Evolutionary conservation across 164 flowering plant species (phyloP).

Genomic region (Chimonanthus praecox): DNA sequence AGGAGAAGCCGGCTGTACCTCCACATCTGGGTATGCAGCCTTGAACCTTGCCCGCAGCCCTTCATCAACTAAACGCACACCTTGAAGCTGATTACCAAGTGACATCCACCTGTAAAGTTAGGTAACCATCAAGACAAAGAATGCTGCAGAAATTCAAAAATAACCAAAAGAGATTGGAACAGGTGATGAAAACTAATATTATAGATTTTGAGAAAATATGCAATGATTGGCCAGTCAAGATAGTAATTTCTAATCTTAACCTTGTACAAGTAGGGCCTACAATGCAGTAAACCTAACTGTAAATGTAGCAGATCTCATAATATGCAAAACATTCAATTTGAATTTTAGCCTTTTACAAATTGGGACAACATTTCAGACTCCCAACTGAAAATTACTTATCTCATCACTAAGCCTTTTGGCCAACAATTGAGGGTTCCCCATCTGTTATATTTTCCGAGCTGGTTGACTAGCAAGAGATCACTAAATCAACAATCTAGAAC

Average conservation of each 20-base stretch:
- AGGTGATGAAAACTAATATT: not conserved
- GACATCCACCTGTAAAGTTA: conserved; percentile 74
- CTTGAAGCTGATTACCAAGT: conserved; percentile 84
- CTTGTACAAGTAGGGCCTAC: not conserved
- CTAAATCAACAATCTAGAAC: not conserved
- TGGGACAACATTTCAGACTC: no score
- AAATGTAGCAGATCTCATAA: no score
- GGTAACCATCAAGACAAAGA: not conserved
- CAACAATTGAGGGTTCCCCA: not conserved
- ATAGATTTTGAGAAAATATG: not conserved
- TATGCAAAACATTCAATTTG: no score
- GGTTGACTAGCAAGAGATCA: not conserved
- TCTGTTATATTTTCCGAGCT: not conserved
- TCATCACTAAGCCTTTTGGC: not conserved
- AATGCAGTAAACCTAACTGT: no score
- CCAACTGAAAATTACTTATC: no score
- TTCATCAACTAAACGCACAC: conserved; percentile 84
- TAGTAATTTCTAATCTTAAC: no score
- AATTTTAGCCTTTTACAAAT: no score
- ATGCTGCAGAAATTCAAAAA: not conserved
- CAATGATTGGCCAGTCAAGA: no score
- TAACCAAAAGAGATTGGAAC: not conserved
- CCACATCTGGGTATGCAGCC: conserved; percentile 97
- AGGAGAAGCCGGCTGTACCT: conserved; percentile 88
- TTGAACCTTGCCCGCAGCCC: conserved; percentile 91